These are phyloP conservation scores for Pyrenochaeta sp. DNA, from an alignment of 2,329 filamentous ascomycete genomes.

Conservation along the genomic window DNA sequence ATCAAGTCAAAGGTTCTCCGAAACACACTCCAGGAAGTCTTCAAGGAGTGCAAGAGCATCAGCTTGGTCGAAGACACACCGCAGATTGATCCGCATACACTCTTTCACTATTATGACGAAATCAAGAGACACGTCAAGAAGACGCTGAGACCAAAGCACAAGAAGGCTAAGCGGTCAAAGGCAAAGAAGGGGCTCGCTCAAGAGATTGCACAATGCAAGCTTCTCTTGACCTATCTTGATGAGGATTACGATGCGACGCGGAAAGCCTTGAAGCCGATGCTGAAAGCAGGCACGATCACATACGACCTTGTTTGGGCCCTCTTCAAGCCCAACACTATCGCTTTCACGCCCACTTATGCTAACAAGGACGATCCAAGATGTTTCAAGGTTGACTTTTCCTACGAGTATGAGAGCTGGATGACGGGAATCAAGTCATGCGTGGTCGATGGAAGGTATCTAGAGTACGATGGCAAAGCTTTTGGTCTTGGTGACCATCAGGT, in stretches of 20 bases:
- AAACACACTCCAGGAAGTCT: constrained; percentile 73
- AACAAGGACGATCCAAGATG: constrained; percentile 78
- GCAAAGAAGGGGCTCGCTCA: constrained; percentile 64
- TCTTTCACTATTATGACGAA: constrained; percentile 76
- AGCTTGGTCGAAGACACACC: constrained; percentile 83
- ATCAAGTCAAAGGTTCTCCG: constrained; percentile 84
- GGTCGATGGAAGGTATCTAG: constrained; percentile 80
- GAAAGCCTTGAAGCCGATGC: constrained; percentile 80
- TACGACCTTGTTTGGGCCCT: constrained; percentile 90
- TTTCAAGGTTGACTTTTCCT: constrained; percentile 81
- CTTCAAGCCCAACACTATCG: constrained; percentile 86
- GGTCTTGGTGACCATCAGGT: constrained; percentile 76
- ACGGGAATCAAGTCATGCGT: constrained; percentile 75
- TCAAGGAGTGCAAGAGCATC: constrained; percentile 80
- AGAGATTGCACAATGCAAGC: constrained; percentile 72
- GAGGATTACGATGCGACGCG: constrained; percentile 81
- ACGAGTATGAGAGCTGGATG: constrained; percentile 73
- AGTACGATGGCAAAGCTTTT: constrained; percentile 88
- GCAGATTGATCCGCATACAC: constrained; percentile 61
- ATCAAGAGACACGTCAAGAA: constrained; percentile 69
- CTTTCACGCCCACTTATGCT: constrained; percentile 79
- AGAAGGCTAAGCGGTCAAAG: constrained; percentile 69
- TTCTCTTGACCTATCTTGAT: constrained; percentile 79
- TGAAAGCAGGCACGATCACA: constrained; percentile 84
- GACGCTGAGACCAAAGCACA: constrained; percentile 67